A percentile compares a stretch with the other conserved stretches of the same genome.
phyloP scores from a whole-genome alignment of 83 land plant species.

The Thuja plicata region DNA sequence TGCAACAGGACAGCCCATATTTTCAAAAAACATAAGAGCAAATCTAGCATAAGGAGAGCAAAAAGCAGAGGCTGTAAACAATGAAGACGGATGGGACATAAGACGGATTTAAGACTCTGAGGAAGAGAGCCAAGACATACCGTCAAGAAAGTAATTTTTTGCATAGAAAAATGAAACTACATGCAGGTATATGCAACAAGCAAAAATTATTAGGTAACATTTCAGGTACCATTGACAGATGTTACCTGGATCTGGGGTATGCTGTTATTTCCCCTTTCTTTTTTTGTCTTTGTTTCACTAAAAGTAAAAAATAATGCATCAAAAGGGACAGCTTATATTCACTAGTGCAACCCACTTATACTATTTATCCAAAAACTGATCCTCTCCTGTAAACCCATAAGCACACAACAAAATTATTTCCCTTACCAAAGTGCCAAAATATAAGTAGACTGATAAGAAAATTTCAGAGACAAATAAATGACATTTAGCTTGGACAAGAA shows the following conservation, averaged over 20 bases:
- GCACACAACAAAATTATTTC: background rate
- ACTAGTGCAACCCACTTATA: background rate
- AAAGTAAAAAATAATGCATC: background rate
- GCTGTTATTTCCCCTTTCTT: background rate
- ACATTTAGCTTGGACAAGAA: background rate
- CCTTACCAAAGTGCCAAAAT: background rate
- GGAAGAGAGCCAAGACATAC: background rate
- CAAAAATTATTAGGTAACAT: background rate
- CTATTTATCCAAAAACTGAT: background rate
- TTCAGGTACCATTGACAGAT: background rate
- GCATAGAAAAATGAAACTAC: background rate
- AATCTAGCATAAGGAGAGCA: background rate
- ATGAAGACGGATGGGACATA: background rate
- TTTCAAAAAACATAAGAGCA: background rate
- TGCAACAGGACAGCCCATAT: constrained; percentile 2
- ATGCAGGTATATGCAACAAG: background rate
- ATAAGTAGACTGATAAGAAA: background rate
- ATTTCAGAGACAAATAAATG: background rate
- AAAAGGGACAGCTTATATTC: background rate
- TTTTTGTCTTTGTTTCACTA: background rate
- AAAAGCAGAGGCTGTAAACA: background rate
- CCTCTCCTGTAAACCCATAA: background rate
- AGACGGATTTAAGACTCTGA: background rate
- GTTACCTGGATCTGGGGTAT: background rate
- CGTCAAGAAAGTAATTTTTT: background rate